Evolutionary conservation across 371 early-diverging fungal species (phyloP).

Genomic region (Mortierella sp.): DNA sequence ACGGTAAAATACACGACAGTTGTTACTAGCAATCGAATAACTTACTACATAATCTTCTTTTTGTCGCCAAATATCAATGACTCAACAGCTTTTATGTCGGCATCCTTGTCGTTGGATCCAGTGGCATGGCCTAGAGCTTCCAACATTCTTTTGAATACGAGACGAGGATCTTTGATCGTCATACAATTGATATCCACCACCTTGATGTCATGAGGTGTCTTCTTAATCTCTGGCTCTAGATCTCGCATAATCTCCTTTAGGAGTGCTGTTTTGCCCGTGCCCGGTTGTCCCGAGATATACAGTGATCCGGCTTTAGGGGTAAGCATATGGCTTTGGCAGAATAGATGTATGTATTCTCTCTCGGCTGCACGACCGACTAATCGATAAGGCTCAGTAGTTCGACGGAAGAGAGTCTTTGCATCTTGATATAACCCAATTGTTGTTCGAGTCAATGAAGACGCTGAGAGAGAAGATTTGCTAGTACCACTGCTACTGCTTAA

Average conservation of each 20-base stretch:
- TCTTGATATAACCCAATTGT: constrained; percentile 47
- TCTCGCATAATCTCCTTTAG: constrained; percentile 71
- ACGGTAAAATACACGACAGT: background rate
- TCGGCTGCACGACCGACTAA: constrained; percentile 85
- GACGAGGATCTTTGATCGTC: constrained; percentile 78
- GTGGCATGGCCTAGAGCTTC: constrained; percentile 58
- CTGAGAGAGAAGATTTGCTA: background rate
- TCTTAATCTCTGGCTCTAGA: constrained; percentile 48
- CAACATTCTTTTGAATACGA: constrained; percentile 73
- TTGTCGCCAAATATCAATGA: constrained; percentile 47
- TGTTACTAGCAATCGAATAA: background rate
- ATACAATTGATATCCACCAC: constrained; percentile 87
- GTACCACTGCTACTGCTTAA: background rate
- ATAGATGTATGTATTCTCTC: constrained; percentile 66
- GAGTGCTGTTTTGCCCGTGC: constrained; percentile 96
- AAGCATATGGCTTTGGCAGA: constrained; percentile 64
- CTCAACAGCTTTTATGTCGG: constrained; percentile 57
- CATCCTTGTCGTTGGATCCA: constrained; percentile 27
- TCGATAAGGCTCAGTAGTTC: constrained; percentile 71
- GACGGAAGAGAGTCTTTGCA: constrained; percentile 74
- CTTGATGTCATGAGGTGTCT: constrained; percentile 60
- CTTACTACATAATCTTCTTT: constrained; percentile 61
- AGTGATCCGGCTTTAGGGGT: constrained; percentile 64
- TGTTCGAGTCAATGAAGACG: background rate
- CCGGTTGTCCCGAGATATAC: constrained; percentile 93